Base-by-base conservation (phyloP, 1,139 yeast species). In the Yamadazyma kanchanaburiensis region DNA sequence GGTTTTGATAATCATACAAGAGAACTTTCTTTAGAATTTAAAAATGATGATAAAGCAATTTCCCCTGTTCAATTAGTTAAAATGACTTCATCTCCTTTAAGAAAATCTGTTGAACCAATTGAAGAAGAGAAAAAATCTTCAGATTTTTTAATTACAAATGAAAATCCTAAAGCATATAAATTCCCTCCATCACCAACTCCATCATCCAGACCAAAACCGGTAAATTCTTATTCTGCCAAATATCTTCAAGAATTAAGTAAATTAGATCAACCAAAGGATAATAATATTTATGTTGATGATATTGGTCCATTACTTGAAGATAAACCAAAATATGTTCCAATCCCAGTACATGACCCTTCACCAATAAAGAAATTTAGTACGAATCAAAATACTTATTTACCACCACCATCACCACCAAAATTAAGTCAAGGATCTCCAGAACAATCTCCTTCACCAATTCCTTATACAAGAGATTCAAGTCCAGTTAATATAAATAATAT, bases 1-100 rank as follows among this genome's bases (percentile, higher is more conserved):
- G 84, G 84, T 0, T 77, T 71, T 41, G 55, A 64, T 3, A 73
- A 69, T 30, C 83, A 77, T 48, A 72, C 65, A 39, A 63, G 73
- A 31, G 77, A 69, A 18, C 49, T 76, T 15, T 67, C 76, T 1
- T 54, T 73, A n/a, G 76, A 76, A 1, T 30, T 62, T 5, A 48
- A 56, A 4, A 41, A 39, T 21, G 45, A 54, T 22, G 51, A 51
- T 16, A 58, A 54, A 34, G 52, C 63, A 2, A 50, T 62, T 12
- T 57, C 65, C 12, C 70, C 70, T 6, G 60, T 59, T 3, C 69
- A 66, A 26, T 45, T 62, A 26, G 47, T 62, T 25, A 54, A 45
- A 27, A 29, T 37, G 31, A 9, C 18, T n/a, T 22, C 31, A 3
- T 35, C 32, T 32, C 45, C 42, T 8, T 26, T 39, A 12, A 32